Conservation (phyloP, 192 early-diverging fungal genomes). For the Backusella tuberculispora region DNA sequence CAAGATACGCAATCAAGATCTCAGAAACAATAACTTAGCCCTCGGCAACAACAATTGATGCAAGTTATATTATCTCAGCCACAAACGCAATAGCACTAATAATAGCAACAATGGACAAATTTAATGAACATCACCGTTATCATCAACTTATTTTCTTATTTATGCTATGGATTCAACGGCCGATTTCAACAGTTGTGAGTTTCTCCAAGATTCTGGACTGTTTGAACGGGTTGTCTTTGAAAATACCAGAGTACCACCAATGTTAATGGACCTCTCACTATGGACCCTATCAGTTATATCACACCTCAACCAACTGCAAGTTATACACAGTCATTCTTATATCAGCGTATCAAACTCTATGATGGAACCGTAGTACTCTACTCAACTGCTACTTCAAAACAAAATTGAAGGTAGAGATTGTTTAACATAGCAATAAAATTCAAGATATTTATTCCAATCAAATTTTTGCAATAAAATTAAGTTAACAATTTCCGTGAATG, state of each 20-base stretch:
- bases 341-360: not conserved
- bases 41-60: not conserved
- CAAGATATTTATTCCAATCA: no score
- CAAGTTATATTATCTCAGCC: not conserved
- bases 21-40: not conserved
- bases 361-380: not conserved
- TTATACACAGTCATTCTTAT: not conserved
- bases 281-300: not conserved
- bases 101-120: not conserved
- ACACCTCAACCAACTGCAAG: not conserved
- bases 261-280: not conserved
- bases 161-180: not conserved
- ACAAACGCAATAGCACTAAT: not conserved
- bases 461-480: no score
- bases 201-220: conserved; percentile 28
- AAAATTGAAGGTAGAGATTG: not conserved
- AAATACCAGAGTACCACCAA: not conserved
- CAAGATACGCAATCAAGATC: no score
- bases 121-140: not conserved
- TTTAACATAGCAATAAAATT: not conserved
- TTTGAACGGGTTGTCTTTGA: conserved; percentile 40
- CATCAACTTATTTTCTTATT: not conserved
- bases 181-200: conserved; percentile 37
- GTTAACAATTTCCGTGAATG: no score
- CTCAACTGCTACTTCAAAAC: not conserved